Conservation (phyloP, 257 asterid genomes). For the Lithospermum erythrorhizon region DNA sequence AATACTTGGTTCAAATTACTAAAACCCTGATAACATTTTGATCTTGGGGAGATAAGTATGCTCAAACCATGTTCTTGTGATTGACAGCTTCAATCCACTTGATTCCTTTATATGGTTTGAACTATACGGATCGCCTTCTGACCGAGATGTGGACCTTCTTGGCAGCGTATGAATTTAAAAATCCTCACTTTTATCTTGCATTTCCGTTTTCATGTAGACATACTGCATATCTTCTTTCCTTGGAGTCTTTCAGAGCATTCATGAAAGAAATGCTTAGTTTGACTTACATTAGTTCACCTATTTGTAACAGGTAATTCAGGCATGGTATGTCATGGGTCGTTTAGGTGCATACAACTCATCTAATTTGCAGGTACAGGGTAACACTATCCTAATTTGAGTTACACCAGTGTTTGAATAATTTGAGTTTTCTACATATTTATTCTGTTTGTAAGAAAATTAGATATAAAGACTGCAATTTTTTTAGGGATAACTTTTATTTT, state of each 20-base stretch:
- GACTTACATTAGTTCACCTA: constrained; percentile 2
- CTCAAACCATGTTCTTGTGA: constrained; percentile 9
- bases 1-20: background rate
- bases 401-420: too few relatives aligned
- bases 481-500: too few relatives aligned
- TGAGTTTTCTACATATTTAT: too few relatives aligned
- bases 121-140: constrained; percentile 81
- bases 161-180: constrained; percentile 67
- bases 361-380: constrained; percentile 64
- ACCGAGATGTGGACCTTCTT: constrained; percentile 85
- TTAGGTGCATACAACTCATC: constrained; percentile 81
- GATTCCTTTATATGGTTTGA: constrained; percentile 94
- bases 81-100: constrained; percentile 80
- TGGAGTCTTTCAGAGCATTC: background rate
- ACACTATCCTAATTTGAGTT: background rate
- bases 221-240: background rate
- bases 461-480: too few relatives aligned
- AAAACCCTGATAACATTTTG: background rate
- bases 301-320: constrained; percentile 64
- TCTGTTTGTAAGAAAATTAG: too few relatives aligned
- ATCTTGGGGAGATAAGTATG: constrained; percentile 9
- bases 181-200: constrained; percentile 4
- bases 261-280: constrained; percentile 1
- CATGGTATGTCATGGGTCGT: constrained; percentile 98
- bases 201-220: background rate